Conservation (phyloP, 108 stramenopile genomes). For the Nitzschia sp. region DNA sequence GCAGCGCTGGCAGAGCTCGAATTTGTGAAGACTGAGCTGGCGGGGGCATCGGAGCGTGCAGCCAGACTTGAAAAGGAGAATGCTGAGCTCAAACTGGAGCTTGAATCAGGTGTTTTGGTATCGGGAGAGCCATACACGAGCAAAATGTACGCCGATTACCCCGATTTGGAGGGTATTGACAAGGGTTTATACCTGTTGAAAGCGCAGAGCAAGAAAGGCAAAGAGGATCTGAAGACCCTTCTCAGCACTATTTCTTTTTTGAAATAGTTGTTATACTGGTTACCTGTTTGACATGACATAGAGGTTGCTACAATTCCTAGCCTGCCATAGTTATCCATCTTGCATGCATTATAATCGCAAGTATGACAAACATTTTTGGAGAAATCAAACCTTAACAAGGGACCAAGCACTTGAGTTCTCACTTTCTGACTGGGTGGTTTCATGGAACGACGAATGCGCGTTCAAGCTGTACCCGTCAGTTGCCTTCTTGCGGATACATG, state of each 20-base stretch:
- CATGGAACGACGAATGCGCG: not conserved
- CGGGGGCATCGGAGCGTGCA: conserved; percentile 3
- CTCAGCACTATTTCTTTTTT: not conserved
- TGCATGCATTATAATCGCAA: no score
- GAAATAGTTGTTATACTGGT: no score
- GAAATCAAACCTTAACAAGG: not conserved
- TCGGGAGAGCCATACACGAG: not conserved
- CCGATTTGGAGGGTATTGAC: conserved; percentile 3
- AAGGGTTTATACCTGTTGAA: not conserved
- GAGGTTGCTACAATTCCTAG: no score
- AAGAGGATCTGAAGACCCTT: not conserved
- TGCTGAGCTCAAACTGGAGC: conserved; percentile 30
- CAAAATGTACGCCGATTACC: conserved; percentile 5
- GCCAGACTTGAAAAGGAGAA: conserved; percentile 39
- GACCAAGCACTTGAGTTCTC: conserved; percentile 14
- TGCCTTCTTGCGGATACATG: conserved; percentile 13
- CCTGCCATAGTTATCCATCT: no score
- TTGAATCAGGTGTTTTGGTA: conserved; percentile 11
- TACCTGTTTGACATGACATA: no score
- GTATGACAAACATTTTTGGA: no score
- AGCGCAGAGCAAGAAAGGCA: conserved; percentile 3
- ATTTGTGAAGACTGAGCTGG: conserved; percentile 8
- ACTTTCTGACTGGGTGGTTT: not conserved
- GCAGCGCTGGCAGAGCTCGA: conserved; percentile 29
- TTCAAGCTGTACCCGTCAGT: not conserved